Conservation (phyloP, 2,329 filamentous ascomycete genomes). For the Chaetomiaceae sp. region DNA sequence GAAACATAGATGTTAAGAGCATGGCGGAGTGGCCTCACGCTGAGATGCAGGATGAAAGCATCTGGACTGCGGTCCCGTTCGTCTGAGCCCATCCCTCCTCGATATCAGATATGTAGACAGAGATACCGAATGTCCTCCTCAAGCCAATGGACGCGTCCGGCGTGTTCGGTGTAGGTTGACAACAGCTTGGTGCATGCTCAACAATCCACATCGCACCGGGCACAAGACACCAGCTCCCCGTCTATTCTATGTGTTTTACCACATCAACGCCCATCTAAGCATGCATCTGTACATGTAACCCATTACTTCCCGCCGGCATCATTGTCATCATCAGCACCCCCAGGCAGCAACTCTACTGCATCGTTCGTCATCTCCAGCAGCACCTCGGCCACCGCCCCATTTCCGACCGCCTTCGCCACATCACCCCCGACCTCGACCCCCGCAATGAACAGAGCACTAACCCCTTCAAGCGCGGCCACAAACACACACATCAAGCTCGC, state of each 20-base stretch:
- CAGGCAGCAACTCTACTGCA: slow-evolving; percentile 1
- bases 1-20: no score
- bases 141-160: no score
- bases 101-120: no score
- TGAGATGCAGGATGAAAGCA: no score
- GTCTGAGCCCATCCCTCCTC: no score
- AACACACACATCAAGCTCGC: slow-evolving; percentile 86
- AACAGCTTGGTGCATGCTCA: no score
- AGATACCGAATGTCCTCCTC: no score
- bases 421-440: slow-evolving; percentile 61
- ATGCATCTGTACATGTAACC: background rate
- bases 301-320: background rate
- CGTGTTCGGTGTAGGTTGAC: no score
- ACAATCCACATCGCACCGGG: no score
- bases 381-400: slow-evolving; percentile 11
- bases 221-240: no score
- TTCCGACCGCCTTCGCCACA: slow-evolving; percentile 33
- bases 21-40: no score
- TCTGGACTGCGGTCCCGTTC: no score
- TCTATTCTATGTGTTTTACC: background rate
- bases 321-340: background rate
- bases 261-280: background rate
- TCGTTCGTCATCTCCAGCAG: slow-evolving; percentile 15
- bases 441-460: slow-evolving; percentile 75
- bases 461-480: slow-evolving; percentile 77